Evolutionary conservation across 2,329 filamentous ascomycete species (phyloP), one percentile per base, ranked within the genome.

Genomic region (Madurella mycetomatis): DNA sequence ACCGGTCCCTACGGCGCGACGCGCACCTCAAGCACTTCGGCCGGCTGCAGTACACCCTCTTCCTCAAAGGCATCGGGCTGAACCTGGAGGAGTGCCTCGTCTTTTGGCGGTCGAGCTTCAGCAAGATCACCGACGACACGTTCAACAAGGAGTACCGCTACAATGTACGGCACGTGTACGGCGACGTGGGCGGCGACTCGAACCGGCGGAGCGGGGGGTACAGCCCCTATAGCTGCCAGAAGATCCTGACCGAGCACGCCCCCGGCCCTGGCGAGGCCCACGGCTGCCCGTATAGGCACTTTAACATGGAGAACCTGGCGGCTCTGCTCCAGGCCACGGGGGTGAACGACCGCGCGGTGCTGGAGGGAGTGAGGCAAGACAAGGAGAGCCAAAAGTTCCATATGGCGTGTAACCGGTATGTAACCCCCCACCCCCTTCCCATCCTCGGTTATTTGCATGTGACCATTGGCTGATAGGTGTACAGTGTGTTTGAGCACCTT

Each of bases 91-190:
- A 99, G 71, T 90, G 85, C 63, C 80, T 99, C 19, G 64, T 90
- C 12, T 99, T 99, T 76, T 99, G 94, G 94, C 86, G 94, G 11
- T 81, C 84, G 58, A 78, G 81, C 30, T 97, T 99, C 80, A 85
- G 84, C 68, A 87, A 90, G 62, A 84, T 95, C 60, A 92, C 89
- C 0, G 94, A 97, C 66, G 92, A 97, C 65, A 86, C 86, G 37
- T 99, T 97, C 80, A 95, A 95, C 73, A 97, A 96, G 68, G 91
- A 96, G 68, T 97, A 99, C 74, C 83, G 88, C 43, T 99, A 99
- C 79, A 97, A 99, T 69, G 83, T 97, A 54, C 88, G 92, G n/a
- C 92, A 99, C 78, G 72, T 79, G 0, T 99, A 97, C 69, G 94
- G 94, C 61, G 92, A 97, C 65, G 94, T 97, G 0, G 94, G 94